These are phyloP conservation scores for Verticillium albo-atrum DNA, from an alignment of 2,329 filamentous ascomycete species.

Conservation along the genomic window DNA sequence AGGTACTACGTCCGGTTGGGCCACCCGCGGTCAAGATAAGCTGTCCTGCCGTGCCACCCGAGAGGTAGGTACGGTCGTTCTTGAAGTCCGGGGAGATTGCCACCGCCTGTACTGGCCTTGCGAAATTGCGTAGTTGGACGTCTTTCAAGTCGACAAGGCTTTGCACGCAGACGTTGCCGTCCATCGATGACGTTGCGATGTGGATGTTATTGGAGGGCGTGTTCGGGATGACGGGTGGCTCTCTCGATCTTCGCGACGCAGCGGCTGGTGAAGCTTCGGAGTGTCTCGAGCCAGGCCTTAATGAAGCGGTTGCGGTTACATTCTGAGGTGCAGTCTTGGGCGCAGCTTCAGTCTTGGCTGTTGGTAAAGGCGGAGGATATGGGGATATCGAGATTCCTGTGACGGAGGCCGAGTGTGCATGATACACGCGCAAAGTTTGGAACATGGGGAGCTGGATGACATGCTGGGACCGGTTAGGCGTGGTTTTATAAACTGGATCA, in stretches of 20 bases:
- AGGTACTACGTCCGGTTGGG: conserved; percentile 74
- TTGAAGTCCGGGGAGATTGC: conserved; percentile 95
- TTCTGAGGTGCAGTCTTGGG: conserved; percentile 30
- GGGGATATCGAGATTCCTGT: conserved; percentile 89
- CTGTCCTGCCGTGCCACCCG: conserved; percentile 82
- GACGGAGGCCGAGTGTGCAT: conserved; percentile 87
- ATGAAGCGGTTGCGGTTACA: conserved; percentile 27
- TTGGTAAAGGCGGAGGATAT: conserved; percentile 56
- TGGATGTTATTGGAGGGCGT: conserved; percentile 87
- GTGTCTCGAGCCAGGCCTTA: conserved; percentile 23
- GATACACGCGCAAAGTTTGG: conserved; percentile 78
- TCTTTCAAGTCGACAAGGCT: conserved; percentile 85
- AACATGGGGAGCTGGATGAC: conserved; percentile 80
- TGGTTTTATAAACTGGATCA: not conserved
- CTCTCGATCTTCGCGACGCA: conserved; percentile 45
- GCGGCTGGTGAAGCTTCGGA: conserved; percentile 40
- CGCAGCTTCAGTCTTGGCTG: conserved; percentile 34
- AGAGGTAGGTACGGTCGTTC: conserved; percentile 82
- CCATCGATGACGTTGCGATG: conserved; percentile 89
- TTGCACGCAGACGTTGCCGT: conserved; percentile 91
- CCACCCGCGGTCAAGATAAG: conserved; percentile 83
- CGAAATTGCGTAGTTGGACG: conserved; percentile 88
- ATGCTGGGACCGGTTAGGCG: conserved; percentile 50
- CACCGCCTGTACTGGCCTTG: conserved; percentile 85
- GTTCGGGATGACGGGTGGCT: conserved; percentile 57